Evolutionary conservation across 805 yeast species (phyloP).

Genomic region (Candida loeiensis): DNA sequence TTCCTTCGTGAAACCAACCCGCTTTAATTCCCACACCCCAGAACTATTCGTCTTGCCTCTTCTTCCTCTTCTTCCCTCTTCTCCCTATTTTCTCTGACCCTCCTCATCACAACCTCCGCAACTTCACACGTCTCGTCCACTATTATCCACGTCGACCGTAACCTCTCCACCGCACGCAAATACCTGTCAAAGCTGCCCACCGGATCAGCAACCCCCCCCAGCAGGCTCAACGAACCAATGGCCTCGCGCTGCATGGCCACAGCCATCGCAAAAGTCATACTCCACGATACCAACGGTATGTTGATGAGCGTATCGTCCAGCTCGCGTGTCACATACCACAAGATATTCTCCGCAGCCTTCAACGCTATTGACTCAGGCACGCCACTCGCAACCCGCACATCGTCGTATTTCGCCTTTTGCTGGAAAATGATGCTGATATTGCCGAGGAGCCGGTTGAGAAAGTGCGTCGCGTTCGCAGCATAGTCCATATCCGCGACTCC

Average conservation of each 20-base stretch:
- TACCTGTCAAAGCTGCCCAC: constrained; percentile 15
- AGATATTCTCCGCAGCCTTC: constrained; percentile 24
- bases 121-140: constrained; percentile 3
- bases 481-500: constrained; percentile 11
- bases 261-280: constrained; percentile 26
- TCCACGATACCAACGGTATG: constrained; percentile 26
- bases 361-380: constrained; percentile 23
- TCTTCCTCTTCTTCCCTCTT: background rate
- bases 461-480: constrained; percentile 19
- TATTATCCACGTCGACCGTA: constrained; percentile 23
- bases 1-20: too few species aligned
- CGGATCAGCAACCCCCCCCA: constrained; percentile 3
- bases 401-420: constrained; percentile 26
- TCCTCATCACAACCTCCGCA: background rate
- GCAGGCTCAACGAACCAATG: constrained; percentile 7
- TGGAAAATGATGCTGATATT: constrained; percentile 23
- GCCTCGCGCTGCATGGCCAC: constrained; percentile 20
- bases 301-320: constrained; percentile 18
- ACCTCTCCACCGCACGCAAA: constrained; percentile 19
- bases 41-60: too few species aligned
- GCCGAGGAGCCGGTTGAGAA: constrained; percentile 26
- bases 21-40: too few species aligned
- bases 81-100: background rate
- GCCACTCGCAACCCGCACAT: constrained; percentile 18
- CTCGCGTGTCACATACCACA: constrained; percentile 22